Base-by-base conservation (phyloP, 805 yeast species). In the Saturnispora diversa region DNA sequence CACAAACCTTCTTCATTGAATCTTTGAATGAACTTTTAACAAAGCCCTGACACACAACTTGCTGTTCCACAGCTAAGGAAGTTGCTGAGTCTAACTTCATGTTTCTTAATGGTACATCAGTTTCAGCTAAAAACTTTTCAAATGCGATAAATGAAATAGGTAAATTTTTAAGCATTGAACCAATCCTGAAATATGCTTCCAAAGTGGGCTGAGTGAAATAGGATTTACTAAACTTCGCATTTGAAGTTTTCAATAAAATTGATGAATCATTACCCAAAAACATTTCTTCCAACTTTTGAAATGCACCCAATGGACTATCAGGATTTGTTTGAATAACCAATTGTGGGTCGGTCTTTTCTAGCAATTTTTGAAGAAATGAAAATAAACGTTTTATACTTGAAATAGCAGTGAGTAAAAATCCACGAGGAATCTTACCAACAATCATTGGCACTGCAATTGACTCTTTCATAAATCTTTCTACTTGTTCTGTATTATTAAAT, bases 391-490 rank as follows among this genome's bases (percentile, higher is more conserved):
- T 78, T 6, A 82, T 72, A 37, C 83, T 81, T 3, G 78, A 73
- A 35, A 82, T 68, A 1, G 84, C 77, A 49, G 81, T 79, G 52
- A 77, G 64, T 48, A 82, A 64, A 44, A 83, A 69, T 2, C 81
- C 69, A 40, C 92, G 61, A 4, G 88, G 84, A 39, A 83, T 78
- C 54, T 80, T 80, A 34, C 84, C 74, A 44, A 82, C 63, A 37
- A 82, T 54, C 5, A 83, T 60, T 1, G 86, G 79, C 11, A 77
- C 55, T 0, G 69, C 79, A 13, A 80, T 55, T 40, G 66, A 39
- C 47, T 46, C 45, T 23, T 48, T 48, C 13, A 61, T 30, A 2
- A 51, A 23, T 24, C 41, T 48, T 29, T 52, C 55, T 26, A 51
- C 47, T 28, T 51, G 47, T 19, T 43, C 35, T 23, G 45, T 42